phyloP scores from a whole-genome alignment of 2,329 filamentous ascomycete species.

The Malbranchea zuffiana region DNA sequence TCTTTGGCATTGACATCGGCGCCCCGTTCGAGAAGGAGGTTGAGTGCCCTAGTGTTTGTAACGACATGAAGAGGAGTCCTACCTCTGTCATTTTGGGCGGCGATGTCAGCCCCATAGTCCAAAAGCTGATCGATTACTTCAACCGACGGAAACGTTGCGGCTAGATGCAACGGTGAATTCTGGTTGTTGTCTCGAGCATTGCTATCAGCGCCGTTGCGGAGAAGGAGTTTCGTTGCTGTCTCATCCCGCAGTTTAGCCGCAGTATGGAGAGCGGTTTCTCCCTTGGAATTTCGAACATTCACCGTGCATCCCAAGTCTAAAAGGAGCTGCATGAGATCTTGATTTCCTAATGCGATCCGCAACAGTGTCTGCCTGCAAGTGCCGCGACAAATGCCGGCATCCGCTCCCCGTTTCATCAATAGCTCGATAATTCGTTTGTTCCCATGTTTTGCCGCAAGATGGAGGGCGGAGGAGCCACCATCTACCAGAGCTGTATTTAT shows the following conservation, averaged over 20 bases:
- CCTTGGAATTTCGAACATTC: not conserved
- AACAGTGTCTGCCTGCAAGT: not conserved
- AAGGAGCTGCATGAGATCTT: not conserved
- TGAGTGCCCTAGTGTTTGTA: not conserved
- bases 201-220: conserved; percentile 1
- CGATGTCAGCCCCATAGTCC: not conserved
- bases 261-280: conserved; percentile 1
- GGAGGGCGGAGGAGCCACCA: not conserved
- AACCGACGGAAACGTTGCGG: no score
- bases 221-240: not conserved
- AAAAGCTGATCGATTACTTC: not conserved
- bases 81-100: not conserved
- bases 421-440: not conserved
- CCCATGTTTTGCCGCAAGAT: not conserved
- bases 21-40: conserved; percentile 17
- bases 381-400: not conserved
- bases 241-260: not conserved
- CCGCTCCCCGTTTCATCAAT: not conserved
- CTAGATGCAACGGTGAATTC: conserved; percentile 18
- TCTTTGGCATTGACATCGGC: conserved; percentile 28
- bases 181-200: conserved; percentile 9
- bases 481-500: not conserved
- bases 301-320: not conserved
- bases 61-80: conserved; percentile 1
- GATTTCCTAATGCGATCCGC: not conserved